Conservation (phyloP, 805 yeast genomes). For the Teunomyces panamensis region DNA sequence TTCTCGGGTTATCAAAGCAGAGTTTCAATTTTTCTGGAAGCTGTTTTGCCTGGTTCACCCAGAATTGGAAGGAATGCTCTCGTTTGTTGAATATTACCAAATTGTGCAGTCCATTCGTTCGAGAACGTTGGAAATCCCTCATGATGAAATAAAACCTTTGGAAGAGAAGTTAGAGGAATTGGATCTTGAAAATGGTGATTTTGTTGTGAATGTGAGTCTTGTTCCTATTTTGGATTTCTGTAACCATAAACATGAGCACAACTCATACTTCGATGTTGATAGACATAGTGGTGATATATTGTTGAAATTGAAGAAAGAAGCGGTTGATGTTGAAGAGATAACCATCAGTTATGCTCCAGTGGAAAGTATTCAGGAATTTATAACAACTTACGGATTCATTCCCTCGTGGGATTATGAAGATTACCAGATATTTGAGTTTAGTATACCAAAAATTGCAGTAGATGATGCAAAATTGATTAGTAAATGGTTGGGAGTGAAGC, state of each 20-base stretch:
- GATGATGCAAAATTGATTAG: conserved; percentile 12
- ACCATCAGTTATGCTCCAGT: conserved; percentile 24
- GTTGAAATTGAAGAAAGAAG: conserved; percentile 18
- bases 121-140: conserved; percentile 64
- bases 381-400: conserved; percentile 30
- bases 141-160: conserved; percentile 15
- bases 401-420: conserved; percentile 14
- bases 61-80: conserved; percentile 9
- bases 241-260: conserved; percentile 51
- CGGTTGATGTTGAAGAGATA: conserved; percentile 14
- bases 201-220: conserved; percentile 48
- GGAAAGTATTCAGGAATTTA: conserved; percentile 22
- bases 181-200: conserved; percentile 29
- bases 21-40: not conserved
- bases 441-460: conserved; percentile 7
- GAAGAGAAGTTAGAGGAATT: not conserved
- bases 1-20: not conserved
- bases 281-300: conserved; percentile 41
- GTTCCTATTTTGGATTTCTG: conserved; percentile 70
- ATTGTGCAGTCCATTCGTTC: conserved; percentile 51
- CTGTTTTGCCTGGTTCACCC: not conserved
- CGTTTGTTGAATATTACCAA: conserved; percentile 24
- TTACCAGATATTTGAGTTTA: conserved; percentile 13
- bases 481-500: conserved; percentile 29
- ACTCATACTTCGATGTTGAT: conserved; percentile 64